Percentiles rank a stretch among this genome's conserved stretches.
Conservation (phyloP, 108 stramenopile species). For the Cyclotella choctawhatcheeana region DNA sequence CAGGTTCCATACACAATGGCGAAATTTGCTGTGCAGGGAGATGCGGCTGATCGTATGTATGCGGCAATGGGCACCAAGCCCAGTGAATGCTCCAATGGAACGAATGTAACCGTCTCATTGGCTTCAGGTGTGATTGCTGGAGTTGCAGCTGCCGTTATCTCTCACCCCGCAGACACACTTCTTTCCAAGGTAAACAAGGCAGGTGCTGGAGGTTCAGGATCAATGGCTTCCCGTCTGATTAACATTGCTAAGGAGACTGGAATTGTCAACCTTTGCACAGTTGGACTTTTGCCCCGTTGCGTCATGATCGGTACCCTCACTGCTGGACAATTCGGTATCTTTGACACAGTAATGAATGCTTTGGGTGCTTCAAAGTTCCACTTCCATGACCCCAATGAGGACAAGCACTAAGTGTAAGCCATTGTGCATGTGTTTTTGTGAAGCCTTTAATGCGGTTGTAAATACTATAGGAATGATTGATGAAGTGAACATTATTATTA, state of each 20-base stretch:
- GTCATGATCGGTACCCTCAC: constrained; percentile 99
- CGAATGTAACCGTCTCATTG: constrained; percentile 89
- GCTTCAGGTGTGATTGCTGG: constrained; percentile 96
- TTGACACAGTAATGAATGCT: constrained; percentile 96
- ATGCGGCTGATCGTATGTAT: constrained; percentile 93
- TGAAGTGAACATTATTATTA: too few species aligned
- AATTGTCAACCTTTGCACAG: constrained; percentile 94
- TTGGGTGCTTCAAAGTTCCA: constrained; percentile 97
- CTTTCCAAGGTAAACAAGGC: constrained; percentile 98
- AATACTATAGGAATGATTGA: too few species aligned
- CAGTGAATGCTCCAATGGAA: constrained; percentile 53
- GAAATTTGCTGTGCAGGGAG: constrained; percentile 98
- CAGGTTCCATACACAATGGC: constrained; percentile 99
- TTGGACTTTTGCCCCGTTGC: constrained; percentile 95
- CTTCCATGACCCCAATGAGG: constrained; percentile 90
- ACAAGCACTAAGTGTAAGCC: too few species aligned
- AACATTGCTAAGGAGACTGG: constrained; percentile 96
- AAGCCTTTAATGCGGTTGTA: too few species aligned
- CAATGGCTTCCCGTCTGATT: constrained; percentile 87
- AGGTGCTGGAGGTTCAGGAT: constrained; percentile 94
- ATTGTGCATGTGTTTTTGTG: constrained; percentile 10
- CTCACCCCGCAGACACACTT: constrained; percentile 99
- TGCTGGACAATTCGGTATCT: constrained; percentile 99
- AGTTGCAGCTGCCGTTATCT: constrained; percentile 97
- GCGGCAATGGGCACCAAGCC: constrained; percentile 79